Percentiles rank a stretch among this genome's conserved stretches.
Conservation (phyloP, 495 filamentous ascomycete genomes). For the Neurospora pannonica region DNA sequence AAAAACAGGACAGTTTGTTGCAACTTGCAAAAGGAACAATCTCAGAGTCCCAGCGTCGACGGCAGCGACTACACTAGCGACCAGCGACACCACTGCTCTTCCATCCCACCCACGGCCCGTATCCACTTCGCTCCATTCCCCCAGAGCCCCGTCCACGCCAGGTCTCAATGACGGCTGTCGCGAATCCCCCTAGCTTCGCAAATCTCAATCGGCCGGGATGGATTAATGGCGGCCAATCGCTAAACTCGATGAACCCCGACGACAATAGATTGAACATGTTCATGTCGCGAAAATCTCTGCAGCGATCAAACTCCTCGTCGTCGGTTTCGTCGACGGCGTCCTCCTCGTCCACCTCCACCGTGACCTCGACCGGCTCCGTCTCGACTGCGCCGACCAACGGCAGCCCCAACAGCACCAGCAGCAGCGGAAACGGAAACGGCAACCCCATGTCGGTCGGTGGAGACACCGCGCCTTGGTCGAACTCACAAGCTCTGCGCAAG, state of each 20-base stretch:
- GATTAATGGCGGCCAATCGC: constrained; percentile 66
- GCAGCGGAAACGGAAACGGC: constrained; percentile 6
- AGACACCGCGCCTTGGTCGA: constrained; percentile 39
- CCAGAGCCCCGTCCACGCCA: constrained; percentile 9
- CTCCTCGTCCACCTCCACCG: constrained; percentile 53
- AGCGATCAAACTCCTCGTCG: constrained; percentile 81
- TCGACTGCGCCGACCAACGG: constrained; percentile 10
- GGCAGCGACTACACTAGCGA: neutral
- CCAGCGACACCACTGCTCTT: neutral
- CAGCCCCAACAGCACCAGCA: constrained; percentile 26
- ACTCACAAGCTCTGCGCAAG: constrained; percentile 49
- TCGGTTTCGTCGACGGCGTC: constrained; percentile 65
- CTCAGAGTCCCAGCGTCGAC: neutral
- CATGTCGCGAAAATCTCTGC: constrained; percentile 73
- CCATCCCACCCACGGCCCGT: constrained; percentile 19
- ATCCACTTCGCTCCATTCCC: constrained; percentile 24
- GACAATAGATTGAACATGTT: constrained; percentile 69
- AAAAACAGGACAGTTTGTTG: neutral
- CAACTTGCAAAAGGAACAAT: neutral
- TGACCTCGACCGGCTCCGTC: constrained; percentile 22
- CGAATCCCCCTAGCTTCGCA: constrained; percentile 83
- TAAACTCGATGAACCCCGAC: constrained; percentile 75
- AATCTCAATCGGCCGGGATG: constrained; percentile 53
- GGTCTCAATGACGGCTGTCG: constrained; percentile 86
- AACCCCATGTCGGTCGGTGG: constrained; percentile 28